Percentiles rank a stretch among this genome's conserved stretches.
Conservation (phyloP, 495 filamentous ascomycete genomes). For the Hyaloscypha hepaticicola region DNA sequence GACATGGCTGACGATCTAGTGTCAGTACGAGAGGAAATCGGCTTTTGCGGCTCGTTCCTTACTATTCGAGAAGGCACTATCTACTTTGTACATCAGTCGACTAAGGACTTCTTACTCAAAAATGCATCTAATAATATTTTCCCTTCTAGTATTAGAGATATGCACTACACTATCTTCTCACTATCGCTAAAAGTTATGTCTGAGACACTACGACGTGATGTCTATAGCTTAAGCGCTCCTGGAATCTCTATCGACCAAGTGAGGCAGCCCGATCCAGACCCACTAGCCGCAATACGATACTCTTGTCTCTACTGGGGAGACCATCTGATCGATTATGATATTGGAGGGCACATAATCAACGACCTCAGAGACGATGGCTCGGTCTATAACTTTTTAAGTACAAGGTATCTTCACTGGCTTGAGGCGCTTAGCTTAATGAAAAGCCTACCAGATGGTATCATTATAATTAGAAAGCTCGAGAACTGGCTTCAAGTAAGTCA, state of each 20-base stretch:
- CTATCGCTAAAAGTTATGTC: slow-evolving; percentile 20
- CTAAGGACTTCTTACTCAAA: slow-evolving; percentile 35
- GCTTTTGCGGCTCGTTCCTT: slow-evolving; percentile 33
- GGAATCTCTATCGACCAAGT: slow-evolving; percentile 24
- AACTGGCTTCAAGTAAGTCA: not conserved
- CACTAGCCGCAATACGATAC: slow-evolving; percentile 14
- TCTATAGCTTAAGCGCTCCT: slow-evolving; percentile 21
- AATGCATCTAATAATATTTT: slow-evolving; percentile 7
- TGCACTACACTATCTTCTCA: slow-evolving; percentile 14
- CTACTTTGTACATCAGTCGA: slow-evolving; percentile 37
- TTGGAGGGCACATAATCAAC: not conserved
- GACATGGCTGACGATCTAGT: not conserved
- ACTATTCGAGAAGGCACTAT: slow-evolving; percentile 28
- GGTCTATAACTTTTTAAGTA: not conserved
- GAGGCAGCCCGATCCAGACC: slow-evolving; percentile 16
- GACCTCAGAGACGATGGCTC: not conserved
- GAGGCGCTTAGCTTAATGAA: not conserved
- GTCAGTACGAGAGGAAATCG: slow-evolving; percentile 13
- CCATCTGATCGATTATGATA: not conserved
- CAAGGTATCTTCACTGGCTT: not conserved
- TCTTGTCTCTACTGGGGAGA: slow-evolving; percentile 17
- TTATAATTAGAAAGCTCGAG: slow-evolving; percentile 4
- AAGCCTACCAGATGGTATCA: not conserved
- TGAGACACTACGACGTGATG: slow-evolving; percentile 20
- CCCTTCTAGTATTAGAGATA: not conserved